Conservation (phyloP, 2,329 filamentous ascomycete genomes). For the Colletotrichum lindemuthianum region DNA sequence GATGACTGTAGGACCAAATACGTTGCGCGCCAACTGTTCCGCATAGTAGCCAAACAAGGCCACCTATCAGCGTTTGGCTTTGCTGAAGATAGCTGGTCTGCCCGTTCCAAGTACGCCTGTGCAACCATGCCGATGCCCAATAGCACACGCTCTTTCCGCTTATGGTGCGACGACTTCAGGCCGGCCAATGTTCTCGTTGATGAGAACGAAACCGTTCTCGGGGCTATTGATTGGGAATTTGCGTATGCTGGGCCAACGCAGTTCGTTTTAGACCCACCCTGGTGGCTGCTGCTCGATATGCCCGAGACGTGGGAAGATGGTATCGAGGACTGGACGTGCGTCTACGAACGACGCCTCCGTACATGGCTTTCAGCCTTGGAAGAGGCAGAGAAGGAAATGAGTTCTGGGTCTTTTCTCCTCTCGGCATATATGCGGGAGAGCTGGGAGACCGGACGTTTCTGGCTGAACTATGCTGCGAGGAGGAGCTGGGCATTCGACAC, state of each 20-base stretch:
- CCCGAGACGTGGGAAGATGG: constrained; percentile 46
- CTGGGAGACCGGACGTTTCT: constrained; percentile 47
- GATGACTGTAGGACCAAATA: constrained; percentile 39
- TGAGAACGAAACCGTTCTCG: constrained; percentile 41
- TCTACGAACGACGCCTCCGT: constrained; percentile 45
- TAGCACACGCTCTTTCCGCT: constrained; percentile 28
- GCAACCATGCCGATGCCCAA: neutral
- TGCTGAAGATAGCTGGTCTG: constrained; percentile 17
- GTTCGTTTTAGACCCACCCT: constrained; percentile 47
- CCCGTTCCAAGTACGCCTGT: neutral
- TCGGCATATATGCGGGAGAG: constrained; percentile 48
- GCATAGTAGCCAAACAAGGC: constrained; percentile 1
- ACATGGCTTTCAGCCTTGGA: constrained; percentile 47
- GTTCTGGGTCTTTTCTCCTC: constrained; percentile 30
- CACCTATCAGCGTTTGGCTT: constrained; percentile 1
- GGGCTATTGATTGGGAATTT: constrained; percentile 55
- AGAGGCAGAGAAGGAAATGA: constrained; percentile 40
- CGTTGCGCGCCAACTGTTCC: constrained; percentile 15
- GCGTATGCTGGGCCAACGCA: constrained; percentile 47
- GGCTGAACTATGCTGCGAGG: constrained; percentile 47
- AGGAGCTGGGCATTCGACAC: constrained; percentile 50
- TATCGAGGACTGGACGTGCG: constrained; percentile 42
- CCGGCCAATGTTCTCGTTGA: constrained; percentile 47
- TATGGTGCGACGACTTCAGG: constrained; percentile 47
- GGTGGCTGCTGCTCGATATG: constrained; percentile 49